These are phyloP conservation scores for Clohesyomyces aquaticus DNA, from an alignment of 495 filamentous ascomycete species.

Conservation along the genomic window DNA sequence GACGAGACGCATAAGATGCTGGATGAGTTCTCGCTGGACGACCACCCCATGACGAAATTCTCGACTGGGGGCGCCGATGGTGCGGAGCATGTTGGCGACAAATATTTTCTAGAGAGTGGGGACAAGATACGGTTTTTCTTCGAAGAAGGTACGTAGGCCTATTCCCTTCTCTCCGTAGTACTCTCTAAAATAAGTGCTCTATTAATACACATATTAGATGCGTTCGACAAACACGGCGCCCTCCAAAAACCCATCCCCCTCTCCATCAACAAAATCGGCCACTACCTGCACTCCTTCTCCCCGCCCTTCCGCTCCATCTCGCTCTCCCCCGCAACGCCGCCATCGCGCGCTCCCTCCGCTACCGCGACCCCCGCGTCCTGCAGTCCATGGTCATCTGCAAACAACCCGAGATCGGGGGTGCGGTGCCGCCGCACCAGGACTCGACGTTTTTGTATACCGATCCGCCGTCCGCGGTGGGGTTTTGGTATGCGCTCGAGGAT, in stretches of 20 bases:
- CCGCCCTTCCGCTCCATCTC: constrained; percentile 69
- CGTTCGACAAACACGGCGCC: constrained; percentile 61
- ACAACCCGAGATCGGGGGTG: constrained; percentile 91
- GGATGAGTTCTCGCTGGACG: constrained; percentile 69
- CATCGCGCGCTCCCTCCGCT: constrained; percentile 73
- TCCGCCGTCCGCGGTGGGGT: constrained; percentile 87
- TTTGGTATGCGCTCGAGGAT: constrained; percentile 96
- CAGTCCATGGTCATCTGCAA: constrained; percentile 99
- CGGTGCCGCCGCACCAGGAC: constrained; percentile 87
- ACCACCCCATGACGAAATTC: constrained; percentile 92
- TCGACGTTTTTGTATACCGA: constrained; percentile 90
- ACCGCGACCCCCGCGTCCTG: constrained; percentile 72
- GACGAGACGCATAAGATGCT: constrained; percentile 74
- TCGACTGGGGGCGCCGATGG: constrained; percentile 70
- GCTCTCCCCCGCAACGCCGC: constrained; percentile 58
- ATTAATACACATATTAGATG: constrained; percentile 52
- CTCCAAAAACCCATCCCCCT: constrained; percentile 75
- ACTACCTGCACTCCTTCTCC: constrained; percentile 78
- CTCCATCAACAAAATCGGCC: constrained; percentile 96
- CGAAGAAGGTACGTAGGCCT: constrained; percentile 65
- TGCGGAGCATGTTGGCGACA: constrained; percentile 78
- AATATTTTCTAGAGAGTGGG: constrained; percentile 86
- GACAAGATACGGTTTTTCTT: constrained; percentile 98
- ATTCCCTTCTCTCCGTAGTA: constrained; percentile 2
- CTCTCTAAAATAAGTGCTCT: neutral